Evolutionary conservation across 306 rosid species (phyloP).

Genomic region (Quercus cerris): DNA sequence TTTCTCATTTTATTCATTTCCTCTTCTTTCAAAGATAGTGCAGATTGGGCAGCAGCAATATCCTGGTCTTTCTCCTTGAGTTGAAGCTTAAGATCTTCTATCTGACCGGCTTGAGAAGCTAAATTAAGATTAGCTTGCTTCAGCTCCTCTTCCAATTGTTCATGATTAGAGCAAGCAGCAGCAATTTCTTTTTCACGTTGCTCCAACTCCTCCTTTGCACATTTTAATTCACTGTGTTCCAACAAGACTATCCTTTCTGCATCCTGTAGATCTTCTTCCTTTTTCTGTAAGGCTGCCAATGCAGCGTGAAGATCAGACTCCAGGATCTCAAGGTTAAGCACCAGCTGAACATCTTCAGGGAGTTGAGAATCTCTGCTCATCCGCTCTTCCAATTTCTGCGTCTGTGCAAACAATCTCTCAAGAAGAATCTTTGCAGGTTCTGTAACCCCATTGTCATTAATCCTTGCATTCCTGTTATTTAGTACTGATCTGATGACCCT

Average conservation of each 20-base stretch:
- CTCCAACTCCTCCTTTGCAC: slow-evolving; percentile 69
- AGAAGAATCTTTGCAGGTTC: slow-evolving; percentile 80
- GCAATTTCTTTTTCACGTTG: slow-evolving; percentile 61
- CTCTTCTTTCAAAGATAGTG: slow-evolving; percentile 55
- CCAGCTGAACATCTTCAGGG: slow-evolving; percentile 40
- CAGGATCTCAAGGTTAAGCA: slow-evolving; percentile 51
- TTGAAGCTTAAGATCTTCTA: slow-evolving; percentile 60
- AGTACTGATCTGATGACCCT: slow-evolving; percentile 44
- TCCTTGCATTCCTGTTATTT: slow-evolving; percentile 34
- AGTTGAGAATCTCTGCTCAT: slow-evolving; percentile 34
- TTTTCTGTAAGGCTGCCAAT: slow-evolving; percentile 54
- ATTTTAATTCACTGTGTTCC: slow-evolving; percentile 53
- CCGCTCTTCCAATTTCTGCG: slow-evolving; percentile 67
- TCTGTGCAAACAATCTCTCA: slow-evolving; percentile 76
- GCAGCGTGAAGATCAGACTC: slow-evolving; percentile 76
- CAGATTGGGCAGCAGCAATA: slow-evolving; percentile 30
- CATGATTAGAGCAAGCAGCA: slow-evolving; percentile 52
- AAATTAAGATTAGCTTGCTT: slow-evolving; percentile 52
- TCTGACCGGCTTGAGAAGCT: slow-evolving; percentile 61
- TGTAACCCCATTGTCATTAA: slow-evolving; percentile 53
- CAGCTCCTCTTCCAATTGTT: slow-evolving; percentile 58
- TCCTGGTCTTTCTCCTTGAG: slow-evolving; percentile 53
- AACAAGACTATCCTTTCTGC: slow-evolving; percentile 57
- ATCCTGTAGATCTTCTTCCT: slow-evolving; percentile 77
- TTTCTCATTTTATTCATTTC: slow-evolving; percentile 56